Percentiles rank a stretch among this genome's conserved stretches.
Conservation (phyloP, 257 asterid species). For the Parsonsia alboflavescens region DNA sequence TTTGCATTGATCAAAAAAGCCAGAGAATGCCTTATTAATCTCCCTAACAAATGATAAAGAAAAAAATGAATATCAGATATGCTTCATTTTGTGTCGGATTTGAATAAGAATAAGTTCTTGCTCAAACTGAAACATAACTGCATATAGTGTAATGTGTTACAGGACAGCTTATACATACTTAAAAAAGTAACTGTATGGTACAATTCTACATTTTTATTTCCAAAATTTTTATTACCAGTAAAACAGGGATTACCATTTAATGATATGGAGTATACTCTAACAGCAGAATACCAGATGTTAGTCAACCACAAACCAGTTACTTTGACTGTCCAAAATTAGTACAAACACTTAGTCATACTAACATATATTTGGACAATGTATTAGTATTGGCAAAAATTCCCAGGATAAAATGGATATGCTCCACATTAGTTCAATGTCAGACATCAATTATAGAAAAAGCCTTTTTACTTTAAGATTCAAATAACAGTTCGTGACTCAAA, state of each 20-base stretch:
- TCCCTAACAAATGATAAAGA: slow-evolving; percentile 35
- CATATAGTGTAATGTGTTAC: neutral
- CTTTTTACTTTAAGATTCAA: neutral
- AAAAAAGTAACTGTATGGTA: neutral
- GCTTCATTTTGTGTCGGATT: neutral
- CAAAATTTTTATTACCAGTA: neutral
- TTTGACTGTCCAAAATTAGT: too few species aligned
- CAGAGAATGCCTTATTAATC: slow-evolving; percentile 79
- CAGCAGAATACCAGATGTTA: neutral
- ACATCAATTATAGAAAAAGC: neutral
- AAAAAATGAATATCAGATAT: neutral
- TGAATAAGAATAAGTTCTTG: neutral
- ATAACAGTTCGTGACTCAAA: too few species aligned
- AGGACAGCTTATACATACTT: neutral
- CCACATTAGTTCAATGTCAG: neutral
- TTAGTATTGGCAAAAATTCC: neutral
- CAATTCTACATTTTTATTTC: neutral
- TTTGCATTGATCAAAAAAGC: slow-evolving; percentile 48
- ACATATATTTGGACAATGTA: neutral
- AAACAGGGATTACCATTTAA: neutral
- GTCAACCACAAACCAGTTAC: neutral
- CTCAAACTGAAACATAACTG: neutral
- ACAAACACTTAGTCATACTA: neutral
- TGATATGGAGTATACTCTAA: neutral
- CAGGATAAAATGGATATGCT: neutral